Conservation (phyloP, 202 grass and related monocot genomes). For the Panicum virgatum region DNA sequence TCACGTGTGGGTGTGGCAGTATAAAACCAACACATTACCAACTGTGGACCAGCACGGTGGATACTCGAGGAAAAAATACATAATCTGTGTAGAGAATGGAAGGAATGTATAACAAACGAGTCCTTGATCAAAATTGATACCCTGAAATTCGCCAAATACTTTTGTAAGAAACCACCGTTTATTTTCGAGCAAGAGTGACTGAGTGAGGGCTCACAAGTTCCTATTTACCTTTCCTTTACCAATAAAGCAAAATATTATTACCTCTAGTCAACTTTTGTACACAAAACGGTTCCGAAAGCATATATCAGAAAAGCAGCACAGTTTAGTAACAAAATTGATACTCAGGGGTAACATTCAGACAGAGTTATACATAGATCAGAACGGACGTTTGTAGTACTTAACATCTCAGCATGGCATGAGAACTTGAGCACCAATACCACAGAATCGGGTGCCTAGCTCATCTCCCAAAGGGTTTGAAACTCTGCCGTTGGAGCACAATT, state of each 20-base stretch:
- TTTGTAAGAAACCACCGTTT: background rate
- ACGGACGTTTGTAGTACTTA: background rate
- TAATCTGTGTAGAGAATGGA: no score
- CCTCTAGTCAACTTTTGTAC: no score
- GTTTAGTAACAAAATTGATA: background rate
- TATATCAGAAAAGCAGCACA: background rate
- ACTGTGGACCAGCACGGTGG: no score
- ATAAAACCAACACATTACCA: no score
- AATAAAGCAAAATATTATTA: background rate
- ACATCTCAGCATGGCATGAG: background rate
- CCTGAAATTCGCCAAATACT: background rate
- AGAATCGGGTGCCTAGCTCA: background rate
- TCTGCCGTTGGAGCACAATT: background rate
- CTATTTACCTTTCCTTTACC: background rate
- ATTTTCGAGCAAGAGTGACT: background rate
- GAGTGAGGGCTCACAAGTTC: background rate
- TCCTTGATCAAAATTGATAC: background rate
- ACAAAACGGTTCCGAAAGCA: background rate
- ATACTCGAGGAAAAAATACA: no score
- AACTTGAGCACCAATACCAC: background rate
- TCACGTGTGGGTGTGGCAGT: no score
- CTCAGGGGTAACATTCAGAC: background rate
- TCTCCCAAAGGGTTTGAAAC: background rate
- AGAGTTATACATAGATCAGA: conserved; percentile 14
- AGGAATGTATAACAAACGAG: background rate